Base-by-base conservation (phyloP, 768 basidiomycete genomes). In the Russula earlei region DNA sequence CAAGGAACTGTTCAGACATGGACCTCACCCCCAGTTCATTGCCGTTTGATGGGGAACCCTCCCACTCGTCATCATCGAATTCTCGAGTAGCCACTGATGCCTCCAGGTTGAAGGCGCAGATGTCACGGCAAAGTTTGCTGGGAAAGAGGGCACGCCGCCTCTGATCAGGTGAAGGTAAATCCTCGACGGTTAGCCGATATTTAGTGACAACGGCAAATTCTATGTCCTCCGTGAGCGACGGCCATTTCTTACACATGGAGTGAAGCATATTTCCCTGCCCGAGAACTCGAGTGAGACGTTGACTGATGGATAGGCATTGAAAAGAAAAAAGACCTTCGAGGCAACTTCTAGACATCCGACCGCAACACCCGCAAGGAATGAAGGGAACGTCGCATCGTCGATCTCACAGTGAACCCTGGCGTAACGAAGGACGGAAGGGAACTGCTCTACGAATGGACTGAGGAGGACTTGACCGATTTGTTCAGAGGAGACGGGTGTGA, bases 381-480 rank as follows among this genome's bases (percentile, higher is more conserved):
- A 66, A 17, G 45, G 70, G 69, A 25, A 80, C 67, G 24, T 78
- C 79, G 5, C 40, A 65, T 65, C 62, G 64, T 68, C 69, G 82
- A 71, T 45, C 72, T 74, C 64, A 79, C 76, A 38, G 64, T 66
- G 27, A 66, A 38, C 66, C 51, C 62, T 70, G 11, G 72, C 77
- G 59, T 80, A 88, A 19, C 84, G 66, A 41, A 75, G 68, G 27
- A 66, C 46, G 62, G 73, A 66, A 45, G 69, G 62, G 63, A 75
- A 77, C 52, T 77, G 75, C 63, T 87, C 85, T 41, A 85, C 76
- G 64, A 87, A 88, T 25, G 85, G 83, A 65, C 80, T 87, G 50
- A 80, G 65, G 52, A 89, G 74, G 44, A 88, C 70, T 64, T 82
- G 78, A 49, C 76, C 72, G 37, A 84, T 71, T 69, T 88, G 87